Evolutionary conservation across 140 eudicot genomes (phyloP), one percentile per base, ranked within the genome.

Genomic region (Cichorium intybus): DNA sequence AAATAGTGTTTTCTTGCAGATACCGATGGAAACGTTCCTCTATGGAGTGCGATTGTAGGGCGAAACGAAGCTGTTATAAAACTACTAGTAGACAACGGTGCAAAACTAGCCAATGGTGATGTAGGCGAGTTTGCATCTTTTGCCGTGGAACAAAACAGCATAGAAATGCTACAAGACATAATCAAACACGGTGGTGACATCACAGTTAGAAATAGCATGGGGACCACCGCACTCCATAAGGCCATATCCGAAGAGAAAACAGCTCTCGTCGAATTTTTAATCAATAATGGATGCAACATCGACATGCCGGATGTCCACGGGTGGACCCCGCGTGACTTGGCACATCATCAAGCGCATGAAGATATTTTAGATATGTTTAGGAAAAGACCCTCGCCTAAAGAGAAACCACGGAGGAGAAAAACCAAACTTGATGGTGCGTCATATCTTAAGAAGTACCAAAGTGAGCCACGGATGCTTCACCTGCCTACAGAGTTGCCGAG

Each of bases 21-120:
- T 66, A 47, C 72, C n/a, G 88, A 90, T 64, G 95, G 96, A 60
- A 82, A 76, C 56, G 87, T 87, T 65, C 96, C 98, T 2, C 74
- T 92, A 10, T 82, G 96, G 98, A 88, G 91, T 39, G 96, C 98
- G 41, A 74, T 92, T 7, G 7, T 81, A 41, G 92, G 87, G 6
- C 66, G 63, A 24, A 86, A 92, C 24, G 87, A 81, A 45, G 16
- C 80, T 0, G 73, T 85, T 8, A 70, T 77, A 22, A 81, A 81
- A 72, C 41, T 80, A 26, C 95, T 88, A 23, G 57, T 59, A 12
- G 95, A 87, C 60, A 79, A 92, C 24, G 92, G 96, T 41, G 98
- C 96, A 21, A 77, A 62, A 5, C 43, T 88, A 56, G 56, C 75
- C 37, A 64, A 85, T 1, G 92, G 95, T 1, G 87, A 87, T 41